Conservation (phyloP, 2,329 filamentous ascomycete genomes). For the Aureobasidium sp. region DNA sequence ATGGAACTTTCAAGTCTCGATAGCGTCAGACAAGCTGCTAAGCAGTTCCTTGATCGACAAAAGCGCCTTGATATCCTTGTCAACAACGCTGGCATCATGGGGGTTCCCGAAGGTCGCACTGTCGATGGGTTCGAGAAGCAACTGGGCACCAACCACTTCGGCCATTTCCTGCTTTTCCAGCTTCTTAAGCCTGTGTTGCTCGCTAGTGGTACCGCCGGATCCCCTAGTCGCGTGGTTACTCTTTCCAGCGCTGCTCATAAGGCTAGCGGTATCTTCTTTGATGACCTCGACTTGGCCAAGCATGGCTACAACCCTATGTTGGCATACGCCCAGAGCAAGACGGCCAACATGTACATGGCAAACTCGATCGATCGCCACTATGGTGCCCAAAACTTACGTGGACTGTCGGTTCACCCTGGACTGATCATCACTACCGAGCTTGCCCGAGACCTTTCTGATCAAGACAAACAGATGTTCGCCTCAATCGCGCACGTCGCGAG, state of each 20-base stretch:
- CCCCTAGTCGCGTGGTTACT: slow-evolving; percentile 40
- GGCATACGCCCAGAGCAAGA: slow-evolving; percentile 44
- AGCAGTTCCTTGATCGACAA: slow-evolving; percentile 24
- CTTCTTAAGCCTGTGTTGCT: slow-evolving; percentile 41
- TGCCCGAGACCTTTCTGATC: slow-evolving; percentile 15
- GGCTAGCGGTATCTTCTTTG: slow-evolving; percentile 19
- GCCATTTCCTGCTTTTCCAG: slow-evolving; percentile 47
- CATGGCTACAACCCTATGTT: slow-evolving; percentile 18
- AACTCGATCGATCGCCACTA: slow-evolving; percentile 47
- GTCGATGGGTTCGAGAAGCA: slow-evolving; percentile 44
- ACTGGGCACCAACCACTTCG: slow-evolving; percentile 47
- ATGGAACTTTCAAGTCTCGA: slow-evolving; percentile 25
- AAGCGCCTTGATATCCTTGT: slow-evolving; percentile 32
- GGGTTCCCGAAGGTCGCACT: slow-evolving; percentile 29
- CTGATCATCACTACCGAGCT: slow-evolving; percentile 26
- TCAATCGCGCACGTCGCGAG: background rate
- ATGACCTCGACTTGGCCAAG: slow-evolving; percentile 26
- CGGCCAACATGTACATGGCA: slow-evolving; percentile 45
- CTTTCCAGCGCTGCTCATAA: slow-evolving; percentile 35
- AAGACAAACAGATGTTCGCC: slow-evolving; percentile 13
- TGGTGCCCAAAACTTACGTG: slow-evolving; percentile 37
- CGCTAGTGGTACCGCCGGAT: slow-evolving; percentile 29
- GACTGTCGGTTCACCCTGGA: slow-evolving; percentile 40
- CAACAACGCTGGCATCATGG: slow-evolving; percentile 41
- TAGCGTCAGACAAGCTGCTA: too few species aligned